Evolutionary conservation across 2,329 filamentous ascomycete species (phyloP), one percentile per base, ranked within the genome.

Genomic region (Verticillium longisporum): DNA sequence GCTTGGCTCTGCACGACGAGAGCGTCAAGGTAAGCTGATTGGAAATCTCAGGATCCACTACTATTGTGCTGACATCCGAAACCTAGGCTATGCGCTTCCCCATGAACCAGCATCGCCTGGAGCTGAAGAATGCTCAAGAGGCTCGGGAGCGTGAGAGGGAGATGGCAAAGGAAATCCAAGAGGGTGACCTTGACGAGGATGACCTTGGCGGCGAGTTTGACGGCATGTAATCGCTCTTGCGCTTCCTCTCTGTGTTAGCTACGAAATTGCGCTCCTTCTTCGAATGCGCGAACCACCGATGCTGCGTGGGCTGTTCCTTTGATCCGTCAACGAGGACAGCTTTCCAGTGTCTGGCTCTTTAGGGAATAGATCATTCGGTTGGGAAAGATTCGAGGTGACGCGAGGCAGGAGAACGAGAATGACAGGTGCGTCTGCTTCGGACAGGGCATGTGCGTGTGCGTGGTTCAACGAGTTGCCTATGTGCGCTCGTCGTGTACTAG

Each of bases 111-210:
- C 95, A 99, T 77, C 87, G 95, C 18, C 83, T 98, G 61, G 95
- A 99, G 77, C 84, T 99, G 61, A 98, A 97, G 85, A 98, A 96
- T 70, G 95, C 95, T 0, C 94, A 98, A 76, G 96, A 99, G 77
- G 95, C 95, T n/a, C 86, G 95, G 58, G 95, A 99, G 75, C 85
- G 95, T 21, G 95, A 99, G 81, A 86, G 95, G 18, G 95, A 99
- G 78, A 87, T 99, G 82, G 95, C 93, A 65, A 98, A 98, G 83
- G 95, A 99, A 81, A 98, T 99, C 72, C 92, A 97, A 77, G 95
- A 98, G 67, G 95, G 94, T 21, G 95, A 99, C 72, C 84, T 97
- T 75, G 95, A 98, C 69, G 95, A 97, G 70, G 95, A 97, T 71
- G 95, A 98, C 78, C 88, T 96, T 56, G 92, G 91, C 60, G 94